phyloP scores from a whole-genome alignment of 192 early-diverging fungal genomes.

The Backusella psychrophila region DNA sequence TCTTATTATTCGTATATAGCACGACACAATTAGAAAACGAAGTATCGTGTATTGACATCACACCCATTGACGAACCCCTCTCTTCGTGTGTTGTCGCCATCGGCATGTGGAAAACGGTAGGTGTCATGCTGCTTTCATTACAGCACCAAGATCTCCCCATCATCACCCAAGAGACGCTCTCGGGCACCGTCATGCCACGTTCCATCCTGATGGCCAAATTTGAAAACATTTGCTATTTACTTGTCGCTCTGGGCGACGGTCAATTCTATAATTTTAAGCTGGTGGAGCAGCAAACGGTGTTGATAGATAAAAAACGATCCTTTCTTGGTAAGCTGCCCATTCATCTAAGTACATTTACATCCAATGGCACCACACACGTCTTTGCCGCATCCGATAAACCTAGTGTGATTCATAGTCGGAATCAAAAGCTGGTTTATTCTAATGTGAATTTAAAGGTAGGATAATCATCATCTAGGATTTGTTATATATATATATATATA shows the following conservation, averaged over 20 bases:
- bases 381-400: constrained; percentile 89
- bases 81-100: constrained; percentile 52
- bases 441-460: constrained; percentile 82
- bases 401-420: constrained; percentile 71
- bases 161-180: constrained; percentile 46
- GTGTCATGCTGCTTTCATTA: constrained; percentile 58
- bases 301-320: constrained; percentile 59
- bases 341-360: constrained; percentile 55
- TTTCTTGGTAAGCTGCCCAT: constrained; percentile 82
- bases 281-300: constrained; percentile 32
- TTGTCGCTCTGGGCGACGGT: constrained; percentile 85
- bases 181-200: constrained; percentile 62
- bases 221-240: constrained; percentile 69
- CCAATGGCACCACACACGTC: constrained; percentile 54
- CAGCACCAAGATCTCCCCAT: constrained; percentile 48
- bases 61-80: constrained; percentile 35
- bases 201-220: constrained; percentile 70
- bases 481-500: not conserved
- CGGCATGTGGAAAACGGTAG: constrained; percentile 72
- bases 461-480: too few species aligned
- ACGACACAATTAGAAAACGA: constrained; percentile 56
- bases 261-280: constrained; percentile 75
- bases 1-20: not conserved
- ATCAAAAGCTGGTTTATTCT: constrained; percentile 80
- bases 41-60: constrained; percentile 75